These are phyloP conservation scores for Camellia lanceoleosa DNA, from an alignment of 148 eudicot genomes.

Conservation along the genomic window DNA sequence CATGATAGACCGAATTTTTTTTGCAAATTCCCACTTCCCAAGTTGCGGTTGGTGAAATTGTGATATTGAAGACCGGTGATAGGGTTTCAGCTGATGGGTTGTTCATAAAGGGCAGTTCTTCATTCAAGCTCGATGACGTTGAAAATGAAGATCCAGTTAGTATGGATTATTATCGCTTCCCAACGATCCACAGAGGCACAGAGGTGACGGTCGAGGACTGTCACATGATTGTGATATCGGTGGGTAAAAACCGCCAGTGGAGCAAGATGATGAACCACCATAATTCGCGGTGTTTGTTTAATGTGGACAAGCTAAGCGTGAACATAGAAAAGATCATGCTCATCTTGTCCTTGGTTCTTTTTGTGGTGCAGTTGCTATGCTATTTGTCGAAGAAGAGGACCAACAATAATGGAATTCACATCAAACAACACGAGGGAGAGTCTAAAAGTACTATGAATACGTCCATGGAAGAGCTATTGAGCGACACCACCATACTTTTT, in stretches of 20 bases:
- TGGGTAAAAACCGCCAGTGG: background rate
- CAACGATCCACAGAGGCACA: background rate
- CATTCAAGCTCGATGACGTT: background rate
- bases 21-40: background rate
- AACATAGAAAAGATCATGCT: background rate
- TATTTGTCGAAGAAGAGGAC: background rate
- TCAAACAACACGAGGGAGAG: too few relatives aligned
- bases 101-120: background rate
- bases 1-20: background rate
- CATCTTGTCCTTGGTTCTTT: background rate
- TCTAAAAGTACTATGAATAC: background rate
- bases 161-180: background rate
- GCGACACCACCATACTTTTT: background rate
- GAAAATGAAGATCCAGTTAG: background rate
- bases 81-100: background rate
- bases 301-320: background rate
- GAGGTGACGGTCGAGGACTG: background rate
- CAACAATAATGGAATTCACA: background rate
- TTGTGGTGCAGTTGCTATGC: background rate
- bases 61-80: background rate
- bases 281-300: background rate
- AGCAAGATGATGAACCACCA: background rate
- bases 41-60: background rate
- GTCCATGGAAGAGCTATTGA: background rate
- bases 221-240: background rate